phyloP scores from a whole-genome alignment of 495 filamentous ascomycete genomes.

The Ramalina peruviana region DNA sequence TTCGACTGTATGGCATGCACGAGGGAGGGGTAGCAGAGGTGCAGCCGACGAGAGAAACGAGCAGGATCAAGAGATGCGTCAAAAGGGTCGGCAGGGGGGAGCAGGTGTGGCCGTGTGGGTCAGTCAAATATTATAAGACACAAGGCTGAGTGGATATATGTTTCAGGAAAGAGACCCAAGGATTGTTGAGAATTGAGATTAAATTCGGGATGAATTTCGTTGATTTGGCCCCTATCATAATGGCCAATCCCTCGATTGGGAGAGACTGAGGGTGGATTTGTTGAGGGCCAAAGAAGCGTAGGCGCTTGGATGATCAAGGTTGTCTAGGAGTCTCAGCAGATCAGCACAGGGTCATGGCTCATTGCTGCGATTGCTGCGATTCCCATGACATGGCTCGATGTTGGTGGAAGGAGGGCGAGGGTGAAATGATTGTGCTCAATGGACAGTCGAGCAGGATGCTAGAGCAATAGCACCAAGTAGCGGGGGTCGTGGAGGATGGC shows the following conservation, averaged over 20 bases:
- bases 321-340: background rate
- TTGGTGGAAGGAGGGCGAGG: background rate
- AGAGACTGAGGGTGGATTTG: background rate
- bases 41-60: constrained; percentile 1
- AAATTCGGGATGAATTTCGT: constrained; percentile 2
- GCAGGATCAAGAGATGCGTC: background rate
- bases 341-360: background rate
- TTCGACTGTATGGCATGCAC: constrained; percentile 9
- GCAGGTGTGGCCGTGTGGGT: background rate
- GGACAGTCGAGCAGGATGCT: background rate
- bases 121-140: background rate
- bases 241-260: background rate
- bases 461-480: background rate
- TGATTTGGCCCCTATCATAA: constrained; percentile 5
- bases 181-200: constrained; percentile 3
- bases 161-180: constrained; percentile 9
- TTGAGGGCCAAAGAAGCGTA: constrained; percentile 9
- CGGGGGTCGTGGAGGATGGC: background rate
- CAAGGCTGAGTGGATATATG: constrained; percentile 10
- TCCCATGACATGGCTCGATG: background rate
- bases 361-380: background rate
- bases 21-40: constrained; percentile 7
- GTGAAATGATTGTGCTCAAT: background rate
- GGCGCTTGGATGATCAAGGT: constrained; percentile 13
- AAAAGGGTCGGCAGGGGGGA: background rate